Percentiles rank a stretch among this genome's conserved stretches.
These are phyloP conservation scores for Tylopilus vinaceipallidus DNA, from an alignment of 768 basidiomycete species.

Conservation along the genomic window DNA sequence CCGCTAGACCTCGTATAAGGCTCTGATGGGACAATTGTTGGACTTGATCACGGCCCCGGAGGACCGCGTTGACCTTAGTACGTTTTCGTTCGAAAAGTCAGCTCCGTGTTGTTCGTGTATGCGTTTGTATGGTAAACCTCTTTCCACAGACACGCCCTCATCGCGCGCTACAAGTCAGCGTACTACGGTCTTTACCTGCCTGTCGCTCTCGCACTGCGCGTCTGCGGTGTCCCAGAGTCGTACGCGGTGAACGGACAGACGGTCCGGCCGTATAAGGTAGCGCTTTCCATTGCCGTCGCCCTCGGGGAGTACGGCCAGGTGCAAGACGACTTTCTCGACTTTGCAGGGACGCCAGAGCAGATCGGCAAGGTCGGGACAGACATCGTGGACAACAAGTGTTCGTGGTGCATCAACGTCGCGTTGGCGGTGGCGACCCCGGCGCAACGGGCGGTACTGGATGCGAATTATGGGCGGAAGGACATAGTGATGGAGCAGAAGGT, in stretches of 20 bases:
- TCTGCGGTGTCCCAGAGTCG: too few species aligned
- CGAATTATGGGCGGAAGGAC: not conserved
- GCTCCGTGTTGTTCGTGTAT: too few species aligned
- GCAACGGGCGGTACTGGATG: slow-evolving; percentile 1
- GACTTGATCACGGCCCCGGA: too few species aligned
- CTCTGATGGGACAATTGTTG: slow-evolving; percentile 95
- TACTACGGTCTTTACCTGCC: slow-evolving; percentile 97
- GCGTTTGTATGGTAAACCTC: slow-evolving; percentile 59
- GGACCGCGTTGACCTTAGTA: too few species aligned
- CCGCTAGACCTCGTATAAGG: slow-evolving; percentile 81
- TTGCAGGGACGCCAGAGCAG: not conserved
- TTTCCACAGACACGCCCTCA: too few species aligned
- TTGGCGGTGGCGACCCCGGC: not conserved
- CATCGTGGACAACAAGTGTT: slow-evolving; percentile 1
- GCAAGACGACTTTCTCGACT: not conserved
- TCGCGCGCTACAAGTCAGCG: slow-evolving; percentile 96
- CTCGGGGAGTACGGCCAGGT: too few species aligned
- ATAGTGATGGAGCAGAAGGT: not conserved
- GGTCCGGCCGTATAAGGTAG: slow-evolving; percentile 64
- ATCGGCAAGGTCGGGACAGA: not conserved
- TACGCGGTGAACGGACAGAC: slow-evolving; percentile 37
- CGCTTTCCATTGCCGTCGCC: slow-evolving; percentile 76
- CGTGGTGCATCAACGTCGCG: slow-evolving; percentile 4
- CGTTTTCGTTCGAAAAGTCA: too few species aligned
- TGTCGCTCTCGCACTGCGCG: too few species aligned